Base-by-base conservation (phyloP, 2,329 filamentous ascomycete species). In the Colletotrichum incanum region DNA sequence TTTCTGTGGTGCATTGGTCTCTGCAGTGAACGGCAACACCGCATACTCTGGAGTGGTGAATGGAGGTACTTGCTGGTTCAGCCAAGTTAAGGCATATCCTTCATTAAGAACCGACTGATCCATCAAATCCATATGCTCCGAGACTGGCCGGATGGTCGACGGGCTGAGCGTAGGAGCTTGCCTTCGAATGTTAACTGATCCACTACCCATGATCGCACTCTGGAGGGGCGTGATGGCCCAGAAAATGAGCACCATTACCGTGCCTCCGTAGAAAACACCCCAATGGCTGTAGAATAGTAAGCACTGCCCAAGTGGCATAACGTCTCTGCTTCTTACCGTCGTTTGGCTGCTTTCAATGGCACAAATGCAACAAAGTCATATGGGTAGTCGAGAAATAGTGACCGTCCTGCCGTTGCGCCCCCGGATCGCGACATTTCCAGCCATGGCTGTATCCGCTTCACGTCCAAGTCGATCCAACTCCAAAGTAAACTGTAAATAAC, bases 401-500 rank as follows among this genome's bases (percentile, higher is more conserved):
- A 89, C 0, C 87, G 75, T 7, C 81, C 78, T 0, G 82, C 88
- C 0, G 74, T 74, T 0, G 86, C 86, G 0, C 89, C 89, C 0
- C 76, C 74, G 0, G 75, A 18, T 12, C 83, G 86, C 0, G 88
- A 90, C 0, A 92, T 66, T 28, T 91, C 88, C 14, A 90, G 85
- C 82, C 86, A 92, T 0, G 90, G 90, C 43, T 92, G 89, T 55
- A 92, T 80, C 0, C 90, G 75, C 70, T 90, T 90, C 0, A 84
- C 80, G 45, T 92, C 88, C 0, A 92, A 76, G 62, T 92, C 90
- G 0, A 91, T 83, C 88, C 89, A 90, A 3, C 82, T 84, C 89
- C 89, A 92, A 0, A 86, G 56, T 1, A 91, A 82, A 49, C 88
- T 88, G 73, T 89, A 91, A 0, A 88, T 8, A 0, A 91, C 85